Evolutionary conservation across 2,329 filamentous ascomycete species (phyloP).

Genomic region (Xylariales sp.): DNA sequence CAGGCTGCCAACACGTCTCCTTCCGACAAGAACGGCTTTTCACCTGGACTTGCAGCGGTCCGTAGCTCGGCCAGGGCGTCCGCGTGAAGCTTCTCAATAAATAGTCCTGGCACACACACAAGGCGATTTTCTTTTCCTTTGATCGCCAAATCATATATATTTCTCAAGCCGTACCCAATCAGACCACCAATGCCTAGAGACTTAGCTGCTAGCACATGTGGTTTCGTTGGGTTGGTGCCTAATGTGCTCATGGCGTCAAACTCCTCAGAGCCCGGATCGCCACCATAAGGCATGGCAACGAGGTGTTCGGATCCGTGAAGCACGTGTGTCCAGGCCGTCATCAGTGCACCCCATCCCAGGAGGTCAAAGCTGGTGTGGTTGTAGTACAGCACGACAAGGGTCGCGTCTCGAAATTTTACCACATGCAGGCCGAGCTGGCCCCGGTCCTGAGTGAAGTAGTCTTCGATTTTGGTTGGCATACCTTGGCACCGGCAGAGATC

Average conservation of each 20-base stretch:
- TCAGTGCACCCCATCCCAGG: conserved; percentile 29
- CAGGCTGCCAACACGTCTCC: conserved; percentile 32
- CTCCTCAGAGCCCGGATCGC: too few relatives aligned
- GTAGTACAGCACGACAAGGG: conserved; percentile 33
- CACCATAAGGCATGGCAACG: conserved; percentile 22
- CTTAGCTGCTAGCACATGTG: conserved; percentile 13
- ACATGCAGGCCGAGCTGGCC: conserved; percentile 37
- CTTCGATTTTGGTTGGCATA: conserved; percentile 22
- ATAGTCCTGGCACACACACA: conserved; percentile 28
- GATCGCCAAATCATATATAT: conserved; percentile 19
- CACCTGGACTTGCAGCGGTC: too few relatives aligned
- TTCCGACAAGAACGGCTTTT: conserved; percentile 27
- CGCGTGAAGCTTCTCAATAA: conserved; percentile 17
- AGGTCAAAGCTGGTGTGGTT: conserved; percentile 36
- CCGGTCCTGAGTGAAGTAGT: conserved; percentile 31
- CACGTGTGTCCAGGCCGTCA: conserved; percentile 35
- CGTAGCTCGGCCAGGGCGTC: conserved; percentile 21
- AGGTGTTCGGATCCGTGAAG: conserved; percentile 30
- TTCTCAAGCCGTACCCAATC: conserved; percentile 23
- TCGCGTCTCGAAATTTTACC: conserved; percentile 36
- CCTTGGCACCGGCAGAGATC: conserved; percentile 13
- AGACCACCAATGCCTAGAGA: conserved; percentile 16
- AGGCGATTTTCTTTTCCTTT: conserved; percentile 28
- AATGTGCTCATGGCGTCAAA: conserved; percentile 28
- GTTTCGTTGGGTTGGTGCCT: conserved; percentile 17